Percentiles rank a stretch among this genome's conserved stretches.
phyloP scores from a whole-genome alignment of 2,329 filamentous ascomycete genomes.

The Aschersonia sp. region DNA sequence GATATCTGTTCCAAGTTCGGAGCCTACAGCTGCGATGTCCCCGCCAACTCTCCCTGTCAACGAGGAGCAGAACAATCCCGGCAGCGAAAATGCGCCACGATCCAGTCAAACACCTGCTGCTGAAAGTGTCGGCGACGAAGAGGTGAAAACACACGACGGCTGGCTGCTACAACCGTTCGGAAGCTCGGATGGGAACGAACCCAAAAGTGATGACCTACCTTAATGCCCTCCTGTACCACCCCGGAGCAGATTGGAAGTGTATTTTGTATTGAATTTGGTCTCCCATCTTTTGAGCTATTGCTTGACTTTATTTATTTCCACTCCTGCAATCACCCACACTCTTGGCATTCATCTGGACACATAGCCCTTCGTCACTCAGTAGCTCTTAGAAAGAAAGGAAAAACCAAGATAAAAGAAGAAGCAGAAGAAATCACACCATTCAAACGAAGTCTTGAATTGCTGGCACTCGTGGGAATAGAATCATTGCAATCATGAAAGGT shows the following conservation, averaged over 20 bases:
- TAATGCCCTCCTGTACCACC: conserved; percentile 4
- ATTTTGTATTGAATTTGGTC: background rate
- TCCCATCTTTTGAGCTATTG: no score
- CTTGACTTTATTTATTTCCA: no score
- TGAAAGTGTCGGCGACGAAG: conserved; percentile 16
- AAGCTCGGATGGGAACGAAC: conserved; percentile 15
- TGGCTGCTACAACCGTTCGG: conserved; percentile 23
- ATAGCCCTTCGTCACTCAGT: no score
- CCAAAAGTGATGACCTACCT: conserved; percentile 18
- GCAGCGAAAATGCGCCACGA: conserved; percentile 16
- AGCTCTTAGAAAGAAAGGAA: background rate
- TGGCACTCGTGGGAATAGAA: no score
- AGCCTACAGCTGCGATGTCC: conserved; percentile 23
- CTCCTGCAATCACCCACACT: no score
- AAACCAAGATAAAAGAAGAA: background rate
- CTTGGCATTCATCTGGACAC: no score
- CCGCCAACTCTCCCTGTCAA: conserved; percentile 20
- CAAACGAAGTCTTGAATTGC: no score
- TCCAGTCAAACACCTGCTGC: conserved; percentile 13
- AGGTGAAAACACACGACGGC: conserved; percentile 20
- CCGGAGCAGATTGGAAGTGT: background rate
- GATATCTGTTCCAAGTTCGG: conserved; percentile 12
- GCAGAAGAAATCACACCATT: background rate
- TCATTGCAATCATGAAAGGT: no score
- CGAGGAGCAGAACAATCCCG: conserved; percentile 15